A percentile compares a stretch with the other conserved stretches of the same genome.
These are phyloP conservation scores for Pleurotus platypus DNA, from an alignment of 768 basidiomycete genomes.

Conservation along the genomic window DNA sequence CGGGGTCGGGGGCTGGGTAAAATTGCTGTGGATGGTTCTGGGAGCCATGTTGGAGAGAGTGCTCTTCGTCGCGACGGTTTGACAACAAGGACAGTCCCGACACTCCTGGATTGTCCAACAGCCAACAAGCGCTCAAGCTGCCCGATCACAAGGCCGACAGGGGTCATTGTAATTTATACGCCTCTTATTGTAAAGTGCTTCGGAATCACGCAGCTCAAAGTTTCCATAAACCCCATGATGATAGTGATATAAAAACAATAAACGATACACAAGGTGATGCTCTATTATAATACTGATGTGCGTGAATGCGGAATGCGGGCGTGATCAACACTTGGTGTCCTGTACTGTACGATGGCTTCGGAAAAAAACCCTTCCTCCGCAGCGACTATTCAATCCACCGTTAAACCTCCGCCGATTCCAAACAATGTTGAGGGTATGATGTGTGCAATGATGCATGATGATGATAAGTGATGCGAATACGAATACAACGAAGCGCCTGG, in stretches of 20 bases:
- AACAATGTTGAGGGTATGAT: constrained; percentile 5
- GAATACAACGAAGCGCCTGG: constrained; percentile 8
- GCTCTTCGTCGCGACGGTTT: neutral
- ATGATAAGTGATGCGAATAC: constrained; percentile 5
- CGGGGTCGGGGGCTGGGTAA: constrained; percentile 8
- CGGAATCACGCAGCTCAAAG: neutral
- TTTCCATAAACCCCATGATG: constrained; percentile 1
- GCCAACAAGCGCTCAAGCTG: too few species aligned
- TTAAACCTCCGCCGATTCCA: constrained; percentile 5
- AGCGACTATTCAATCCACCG: neutral
- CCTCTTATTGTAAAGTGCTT: too few species aligned
- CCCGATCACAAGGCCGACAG: too few species aligned
- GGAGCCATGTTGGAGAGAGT: neutral
- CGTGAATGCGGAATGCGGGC: constrained; percentile 7
- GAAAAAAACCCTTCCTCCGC: constrained; percentile 5
- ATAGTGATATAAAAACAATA: constrained; percentile 7
- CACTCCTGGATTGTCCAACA: too few species aligned
- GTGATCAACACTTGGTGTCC: constrained; percentile 5
- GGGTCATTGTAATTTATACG: too few species aligned
- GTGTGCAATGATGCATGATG: neutral
- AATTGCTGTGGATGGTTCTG: neutral
- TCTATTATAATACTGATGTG: constrained; percentile 8
- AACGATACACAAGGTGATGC: constrained; percentile 9
- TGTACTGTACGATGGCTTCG: neutral
- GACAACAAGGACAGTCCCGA: neutral